phyloP scores from a whole-genome alignment of 352 stramenopile species.

The Phytophthora pini region DNA sequence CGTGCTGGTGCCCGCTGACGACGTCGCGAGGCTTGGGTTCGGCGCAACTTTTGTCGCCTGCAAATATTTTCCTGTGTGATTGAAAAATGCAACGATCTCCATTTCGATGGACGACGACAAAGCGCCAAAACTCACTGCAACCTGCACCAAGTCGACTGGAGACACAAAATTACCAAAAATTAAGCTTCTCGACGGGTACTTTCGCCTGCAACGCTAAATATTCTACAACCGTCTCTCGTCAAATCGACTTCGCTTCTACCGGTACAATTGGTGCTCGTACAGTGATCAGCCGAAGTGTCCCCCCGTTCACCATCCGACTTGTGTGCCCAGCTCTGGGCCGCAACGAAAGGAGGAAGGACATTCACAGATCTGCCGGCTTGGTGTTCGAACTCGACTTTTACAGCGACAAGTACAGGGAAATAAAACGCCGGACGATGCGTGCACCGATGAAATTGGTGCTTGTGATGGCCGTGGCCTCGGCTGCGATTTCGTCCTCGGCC shows the following conservation, averaged over 20 bases:
- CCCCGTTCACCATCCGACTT: conserved; percentile 25
- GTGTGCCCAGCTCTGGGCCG: conserved; percentile 27
- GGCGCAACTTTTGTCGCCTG: conserved; percentile 9
- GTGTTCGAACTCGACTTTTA: conserved; percentile 29
- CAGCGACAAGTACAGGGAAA: neutral
- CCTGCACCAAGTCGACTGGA: conserved; percentile 19
- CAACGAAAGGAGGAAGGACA: neutral
- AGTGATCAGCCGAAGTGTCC: conserved; percentile 34
- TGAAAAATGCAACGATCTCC: conserved; percentile 12
- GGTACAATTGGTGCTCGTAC: conserved; percentile 7
- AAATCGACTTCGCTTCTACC: conserved; percentile 16
- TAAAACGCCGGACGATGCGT: conserved; percentile 4
- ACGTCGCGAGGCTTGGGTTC: conserved; percentile 19
- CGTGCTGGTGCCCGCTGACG: conserved; percentile 1
- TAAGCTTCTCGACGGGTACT: conserved; percentile 4
- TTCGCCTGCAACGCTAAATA: conserved; percentile 34
- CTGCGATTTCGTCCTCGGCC: conserved; percentile 17
- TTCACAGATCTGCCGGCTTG: conserved; percentile 31
- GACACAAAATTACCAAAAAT: neutral
- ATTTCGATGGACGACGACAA: conserved; percentile 26
- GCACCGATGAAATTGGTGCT: conserved; percentile 37
- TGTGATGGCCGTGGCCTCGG: conserved; percentile 31
- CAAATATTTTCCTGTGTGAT: conserved; percentile 25
- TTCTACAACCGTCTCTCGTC: conserved; percentile 26
- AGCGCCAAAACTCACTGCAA: conserved; percentile 19